These are phyloP conservation scores for Paspalum vaginatum DNA, from an alignment of 176 grass and related monocot species.

Conservation along the genomic window DNA sequence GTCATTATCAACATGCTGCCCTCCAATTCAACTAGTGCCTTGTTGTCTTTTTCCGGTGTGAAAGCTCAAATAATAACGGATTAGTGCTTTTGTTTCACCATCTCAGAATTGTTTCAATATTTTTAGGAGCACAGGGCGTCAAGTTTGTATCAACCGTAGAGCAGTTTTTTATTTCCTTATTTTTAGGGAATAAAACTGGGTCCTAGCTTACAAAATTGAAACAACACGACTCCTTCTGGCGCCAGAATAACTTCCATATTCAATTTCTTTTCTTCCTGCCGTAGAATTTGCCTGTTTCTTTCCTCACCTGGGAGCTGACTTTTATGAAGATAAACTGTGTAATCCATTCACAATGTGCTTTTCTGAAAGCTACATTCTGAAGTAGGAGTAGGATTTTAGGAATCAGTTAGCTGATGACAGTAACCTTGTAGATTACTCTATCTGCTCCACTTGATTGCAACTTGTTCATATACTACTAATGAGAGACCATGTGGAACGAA, in stretches of 20 bases:
- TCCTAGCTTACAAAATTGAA: too few relatives aligned
- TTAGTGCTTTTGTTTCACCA: not conserved
- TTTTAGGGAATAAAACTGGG: not conserved
- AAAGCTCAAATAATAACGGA: not conserved
- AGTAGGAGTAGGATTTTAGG: not conserved
- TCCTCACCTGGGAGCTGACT: not conserved
- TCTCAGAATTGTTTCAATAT: not conserved
- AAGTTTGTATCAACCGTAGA: not conserved
- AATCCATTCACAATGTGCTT: not conserved
- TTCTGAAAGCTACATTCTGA: slow-evolving; percentile 17
- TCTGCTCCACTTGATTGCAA: not conserved
- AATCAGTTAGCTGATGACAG: not conserved
- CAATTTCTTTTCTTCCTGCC: not conserved
- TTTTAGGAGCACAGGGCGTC: not conserved
- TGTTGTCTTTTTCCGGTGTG: not conserved
- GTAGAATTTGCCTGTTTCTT: not conserved
- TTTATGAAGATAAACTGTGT: not conserved
- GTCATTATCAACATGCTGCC: not conserved
- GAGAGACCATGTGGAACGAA: slow-evolving; percentile 13
- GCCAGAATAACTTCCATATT: too few relatives aligned
- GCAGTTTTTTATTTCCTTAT: not conserved
- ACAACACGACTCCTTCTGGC: too few relatives aligned
- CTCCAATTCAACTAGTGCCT: not conserved
- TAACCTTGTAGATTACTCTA: not conserved
- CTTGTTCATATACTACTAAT: not conserved